phyloP scores from a whole-genome alignment of 352 stramenopile species.

The Globisporangium nodosum region DNA sequence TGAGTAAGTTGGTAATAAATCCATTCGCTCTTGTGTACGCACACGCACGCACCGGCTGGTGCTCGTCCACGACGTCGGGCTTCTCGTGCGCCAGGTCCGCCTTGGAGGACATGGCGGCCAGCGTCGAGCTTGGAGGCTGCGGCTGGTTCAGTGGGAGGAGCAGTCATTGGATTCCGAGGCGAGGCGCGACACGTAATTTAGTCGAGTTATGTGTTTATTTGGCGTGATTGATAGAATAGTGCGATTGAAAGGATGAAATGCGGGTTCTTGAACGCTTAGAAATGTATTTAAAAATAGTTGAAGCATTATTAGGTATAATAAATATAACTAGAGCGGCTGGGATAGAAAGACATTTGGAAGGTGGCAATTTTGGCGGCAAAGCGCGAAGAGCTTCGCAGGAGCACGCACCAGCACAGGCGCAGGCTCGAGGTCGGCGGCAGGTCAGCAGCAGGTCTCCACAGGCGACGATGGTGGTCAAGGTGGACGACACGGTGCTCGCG shows the following conservation, averaged over 20 bases:
- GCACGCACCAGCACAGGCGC: too few species aligned
- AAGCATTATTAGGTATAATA: background rate
- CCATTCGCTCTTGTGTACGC: background rate
- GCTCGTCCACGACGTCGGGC: conserved; percentile 52
- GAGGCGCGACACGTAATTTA: too few species aligned
- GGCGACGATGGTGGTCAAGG: conserved; percentile 42
- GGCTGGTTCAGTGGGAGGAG: background rate
- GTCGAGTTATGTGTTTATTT: too few species aligned
- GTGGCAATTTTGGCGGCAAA: conserved; percentile 1
- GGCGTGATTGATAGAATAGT: too few species aligned
- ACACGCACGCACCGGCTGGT: conserved; percentile 36
- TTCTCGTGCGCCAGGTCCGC: conserved; percentile 72
- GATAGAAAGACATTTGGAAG: background rate
- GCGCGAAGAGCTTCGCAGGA: background rate
- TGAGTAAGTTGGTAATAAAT: too few species aligned
- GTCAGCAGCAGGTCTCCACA: background rate
- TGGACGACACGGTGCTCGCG: conserved; percentile 68
- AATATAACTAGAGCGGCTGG: background rate
- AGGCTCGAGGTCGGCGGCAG: background rate
- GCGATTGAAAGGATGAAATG: too few species aligned
- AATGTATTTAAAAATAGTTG: background rate
- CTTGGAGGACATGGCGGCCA: conserved; percentile 53
- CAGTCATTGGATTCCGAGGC: background rate
- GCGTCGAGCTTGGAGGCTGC: too few species aligned
- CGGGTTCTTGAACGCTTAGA: too few species aligned